These are phyloP conservation scores for Pichia paraexigua DNA, from an alignment of 805 yeast genomes.

Conservation along the genomic window DNA sequence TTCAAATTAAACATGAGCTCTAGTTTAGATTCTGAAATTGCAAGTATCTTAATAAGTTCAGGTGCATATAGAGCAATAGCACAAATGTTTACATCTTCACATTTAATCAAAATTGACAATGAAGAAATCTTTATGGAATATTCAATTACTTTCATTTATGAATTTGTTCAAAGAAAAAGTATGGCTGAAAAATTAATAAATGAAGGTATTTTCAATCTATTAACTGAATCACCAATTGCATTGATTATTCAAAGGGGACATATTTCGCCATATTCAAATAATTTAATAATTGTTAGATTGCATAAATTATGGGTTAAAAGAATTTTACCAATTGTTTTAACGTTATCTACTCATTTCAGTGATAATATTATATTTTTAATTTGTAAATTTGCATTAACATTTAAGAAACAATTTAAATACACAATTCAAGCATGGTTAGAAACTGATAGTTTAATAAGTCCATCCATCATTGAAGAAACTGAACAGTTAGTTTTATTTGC, in stretches of 20 bases:
- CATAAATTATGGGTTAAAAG: slow-evolving; percentile 88
- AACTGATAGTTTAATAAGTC: slow-evolving; percentile 41
- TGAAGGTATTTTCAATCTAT: slow-evolving; percentile 56
- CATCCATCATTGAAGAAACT: slow-evolving; percentile 51
- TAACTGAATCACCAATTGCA: slow-evolving; percentile 71
- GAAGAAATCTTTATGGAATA: slow-evolving; percentile 70
- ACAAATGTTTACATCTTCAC: slow-evolving; percentile 61
- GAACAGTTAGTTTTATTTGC: slow-evolving; percentile 60
- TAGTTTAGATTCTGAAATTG: slow-evolving; percentile 41
- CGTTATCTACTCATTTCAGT: slow-evolving; percentile 56
- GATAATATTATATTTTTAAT: slow-evolving; percentile 55
- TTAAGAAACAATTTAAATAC: slow-evolving; percentile 54
- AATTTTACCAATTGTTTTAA: slow-evolving; percentile 56
- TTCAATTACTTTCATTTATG: slow-evolving; percentile 59
- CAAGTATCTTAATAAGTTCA: slow-evolving; percentile 43
- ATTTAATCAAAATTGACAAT: slow-evolving; percentile 47
- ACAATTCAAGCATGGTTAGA: slow-evolving; percentile 60
- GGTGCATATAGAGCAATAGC: slow-evolving; percentile 58
- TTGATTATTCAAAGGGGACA: slow-evolving; percentile 58
- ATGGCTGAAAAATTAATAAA: slow-evolving; percentile 62
- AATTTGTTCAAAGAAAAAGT: slow-evolving; percentile 49
- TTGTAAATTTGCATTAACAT: slow-evolving; percentile 53
- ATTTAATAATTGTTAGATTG: slow-evolving; percentile 22
- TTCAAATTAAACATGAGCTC: slow-evolving; percentile 41
- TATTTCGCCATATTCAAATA: slow-evolving; percentile 39